Evolutionary conservation across 345 rosid species (phyloP).

Genomic region (Moringa oleifera): DNA sequence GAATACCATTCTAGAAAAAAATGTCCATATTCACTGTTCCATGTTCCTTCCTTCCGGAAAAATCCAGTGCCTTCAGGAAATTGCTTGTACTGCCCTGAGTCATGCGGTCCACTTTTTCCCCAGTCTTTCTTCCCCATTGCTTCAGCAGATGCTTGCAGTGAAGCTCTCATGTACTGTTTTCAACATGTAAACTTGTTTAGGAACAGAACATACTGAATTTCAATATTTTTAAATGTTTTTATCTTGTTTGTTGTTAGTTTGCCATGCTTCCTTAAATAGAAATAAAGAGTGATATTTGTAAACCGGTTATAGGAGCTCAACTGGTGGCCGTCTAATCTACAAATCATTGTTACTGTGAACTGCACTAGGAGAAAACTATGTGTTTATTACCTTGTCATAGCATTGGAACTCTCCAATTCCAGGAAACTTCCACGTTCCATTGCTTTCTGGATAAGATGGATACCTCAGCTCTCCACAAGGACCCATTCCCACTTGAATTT

Average conservation of each 20-base stretch:
- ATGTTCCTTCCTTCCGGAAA: constrained; percentile 78
- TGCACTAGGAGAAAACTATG: background rate
- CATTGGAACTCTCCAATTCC: constrained; percentile 99
- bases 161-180: constrained; percentile 85
- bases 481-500: constrained; percentile 96
- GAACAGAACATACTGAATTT: constrained; percentile 1
- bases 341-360: background rate
- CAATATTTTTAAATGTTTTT: background rate
- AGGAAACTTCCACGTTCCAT: constrained; percentile 88
- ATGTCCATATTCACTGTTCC: constrained; percentile 78
- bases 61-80: constrained; percentile 83
- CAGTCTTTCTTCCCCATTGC: constrained; percentile 55
- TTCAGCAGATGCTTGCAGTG: constrained; percentile 79
- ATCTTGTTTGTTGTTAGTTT: background rate
- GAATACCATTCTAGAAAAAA: constrained; percentile 95
- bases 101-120: constrained; percentile 83
- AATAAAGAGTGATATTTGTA: too few species aligned
- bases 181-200: constrained; percentile 18
- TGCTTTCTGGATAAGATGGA: constrained; percentile 94
- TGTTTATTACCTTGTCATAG: constrained; percentile 69
- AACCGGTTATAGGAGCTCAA: too few species aligned
- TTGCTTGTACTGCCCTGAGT: constrained; percentile 83
- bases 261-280: too few species aligned
- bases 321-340: too few species aligned
- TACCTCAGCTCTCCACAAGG: constrained; percentile 95